These are phyloP conservation scores for Eucalyptus regnans DNA, from an alignment of 345 rosid genomes.

Conservation along the genomic window DNA sequence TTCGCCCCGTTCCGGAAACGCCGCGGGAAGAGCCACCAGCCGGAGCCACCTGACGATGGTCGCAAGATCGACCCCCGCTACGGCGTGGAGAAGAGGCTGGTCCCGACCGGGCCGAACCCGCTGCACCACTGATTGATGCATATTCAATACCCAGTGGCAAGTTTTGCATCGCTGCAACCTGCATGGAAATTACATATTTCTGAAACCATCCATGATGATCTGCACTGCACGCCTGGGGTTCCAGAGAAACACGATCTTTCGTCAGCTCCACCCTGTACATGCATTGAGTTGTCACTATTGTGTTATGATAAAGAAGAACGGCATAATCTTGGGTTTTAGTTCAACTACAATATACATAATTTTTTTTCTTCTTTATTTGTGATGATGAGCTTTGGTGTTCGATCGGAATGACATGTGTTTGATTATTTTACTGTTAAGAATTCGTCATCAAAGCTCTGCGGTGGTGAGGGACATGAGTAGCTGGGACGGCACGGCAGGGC, in stretches of 20 bases:
- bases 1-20: constrained; percentile 42
- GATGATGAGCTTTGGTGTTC: not conserved
- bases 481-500: constrained; percentile 22
- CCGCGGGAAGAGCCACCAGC: not conserved
- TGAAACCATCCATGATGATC: not conserved
- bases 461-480: constrained; percentile 11
- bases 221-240: not conserved
- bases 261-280: not conserved
- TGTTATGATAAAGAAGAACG: not conserved
- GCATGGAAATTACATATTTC: not conserved
- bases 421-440: not conserved
- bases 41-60: not conserved
- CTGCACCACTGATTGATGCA: constrained; percentile 60
- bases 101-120: constrained; percentile 90
- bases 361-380: not conserved
- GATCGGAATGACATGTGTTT: not conserved
- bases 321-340: not conserved
- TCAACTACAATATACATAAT: not conserved
- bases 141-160: not conserved
- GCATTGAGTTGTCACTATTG: not conserved
- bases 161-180: not conserved
- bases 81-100: constrained; percentile 78
- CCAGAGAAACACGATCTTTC: not conserved
- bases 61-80: constrained; percentile 70
- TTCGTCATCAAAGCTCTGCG: not conserved